Percentiles rank a stretch among this genome's conserved stretches.
Evolutionary conservation across 1,284 basidiomycete species (phyloP).

Genomic region (Boletus nobilissimus): DNA sequence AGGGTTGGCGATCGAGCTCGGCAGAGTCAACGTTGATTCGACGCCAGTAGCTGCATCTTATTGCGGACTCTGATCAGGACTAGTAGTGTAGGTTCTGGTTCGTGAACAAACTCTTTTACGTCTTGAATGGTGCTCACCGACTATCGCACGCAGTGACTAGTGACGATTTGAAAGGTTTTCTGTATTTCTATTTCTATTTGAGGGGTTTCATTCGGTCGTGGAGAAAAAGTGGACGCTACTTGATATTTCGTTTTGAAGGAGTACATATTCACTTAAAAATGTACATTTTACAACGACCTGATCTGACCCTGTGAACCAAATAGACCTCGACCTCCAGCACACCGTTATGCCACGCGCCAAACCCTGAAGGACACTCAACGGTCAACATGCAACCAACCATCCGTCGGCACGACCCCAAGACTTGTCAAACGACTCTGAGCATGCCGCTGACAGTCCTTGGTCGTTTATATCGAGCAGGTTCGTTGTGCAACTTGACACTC

Average conservation of each 20-base stretch:
- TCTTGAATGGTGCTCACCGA: neutral
- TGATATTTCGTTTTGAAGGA: neutral
- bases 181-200: neutral
- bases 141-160: too few species aligned
- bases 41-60: conserved; percentile 37
- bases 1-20: conserved; percentile 41
- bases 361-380: too few species aligned
- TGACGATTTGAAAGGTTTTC: neutral
- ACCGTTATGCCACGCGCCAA: too few species aligned
- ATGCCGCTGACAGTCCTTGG: too few species aligned
- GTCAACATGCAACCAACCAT: too few species aligned
- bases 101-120: neutral
- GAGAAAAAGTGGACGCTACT: neutral
- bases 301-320: too few species aligned
- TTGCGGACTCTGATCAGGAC: conserved; percentile 35
- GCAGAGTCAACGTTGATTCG: conserved; percentile 39
- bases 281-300: neutral
- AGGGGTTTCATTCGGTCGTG: neutral
- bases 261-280: neutral
- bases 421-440: too few species aligned
- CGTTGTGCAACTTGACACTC: too few species aligned
- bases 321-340: too few species aligned
- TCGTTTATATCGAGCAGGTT: too few species aligned
- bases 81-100: neutral
- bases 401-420: too few species aligned